Evolutionary conservation across 2,329 filamentous ascomycete genomes (phyloP).

Genomic region (Phaeosphaeriaceae sp.): DNA sequence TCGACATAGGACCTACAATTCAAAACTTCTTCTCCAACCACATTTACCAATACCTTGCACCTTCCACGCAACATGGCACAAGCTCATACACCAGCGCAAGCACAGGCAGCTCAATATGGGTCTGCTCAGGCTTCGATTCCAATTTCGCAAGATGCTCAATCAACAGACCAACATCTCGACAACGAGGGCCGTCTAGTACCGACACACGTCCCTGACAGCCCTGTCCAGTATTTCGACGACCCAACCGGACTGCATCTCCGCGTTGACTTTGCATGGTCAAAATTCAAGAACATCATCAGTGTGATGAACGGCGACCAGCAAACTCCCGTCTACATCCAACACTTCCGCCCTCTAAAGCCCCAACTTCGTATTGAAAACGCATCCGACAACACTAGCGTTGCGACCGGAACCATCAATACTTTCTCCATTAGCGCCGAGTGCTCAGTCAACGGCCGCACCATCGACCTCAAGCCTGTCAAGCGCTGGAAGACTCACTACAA

Average conservation of each 20-base stretch:
- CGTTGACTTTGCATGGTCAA: conserved; percentile 27
- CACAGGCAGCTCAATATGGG: background rate
- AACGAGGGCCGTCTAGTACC: background rate
- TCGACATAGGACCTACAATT: no score
- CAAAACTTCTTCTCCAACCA: no score
- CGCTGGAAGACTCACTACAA: conserved; percentile 29
- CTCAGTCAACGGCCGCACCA: conserved; percentile 16
- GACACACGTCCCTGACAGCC: background rate
- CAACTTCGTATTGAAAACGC: conserved; percentile 21
- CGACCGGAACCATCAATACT: conserved; percentile 20
- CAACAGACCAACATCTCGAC: background rate
- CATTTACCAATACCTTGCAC: no score
- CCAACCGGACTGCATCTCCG: conserved; percentile 17
- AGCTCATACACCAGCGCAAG: background rate
- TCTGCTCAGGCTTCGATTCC: background rate
- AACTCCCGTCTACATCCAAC: conserved; percentile 24
- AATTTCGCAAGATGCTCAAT: background rate
- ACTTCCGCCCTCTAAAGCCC: conserved; percentile 25
- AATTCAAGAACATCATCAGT: conserved; percentile 25
- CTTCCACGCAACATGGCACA: background rate
- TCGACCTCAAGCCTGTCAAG: conserved; percentile 25
- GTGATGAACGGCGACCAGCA: conserved; percentile 15
- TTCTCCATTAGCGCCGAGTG: conserved; percentile 24
- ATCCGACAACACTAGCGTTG: conserved; percentile 8
- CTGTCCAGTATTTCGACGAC: background rate